phyloP scores from a whole-genome alignment of 371 early-diverging fungal species.

The Mucor irregularis region DNA sequence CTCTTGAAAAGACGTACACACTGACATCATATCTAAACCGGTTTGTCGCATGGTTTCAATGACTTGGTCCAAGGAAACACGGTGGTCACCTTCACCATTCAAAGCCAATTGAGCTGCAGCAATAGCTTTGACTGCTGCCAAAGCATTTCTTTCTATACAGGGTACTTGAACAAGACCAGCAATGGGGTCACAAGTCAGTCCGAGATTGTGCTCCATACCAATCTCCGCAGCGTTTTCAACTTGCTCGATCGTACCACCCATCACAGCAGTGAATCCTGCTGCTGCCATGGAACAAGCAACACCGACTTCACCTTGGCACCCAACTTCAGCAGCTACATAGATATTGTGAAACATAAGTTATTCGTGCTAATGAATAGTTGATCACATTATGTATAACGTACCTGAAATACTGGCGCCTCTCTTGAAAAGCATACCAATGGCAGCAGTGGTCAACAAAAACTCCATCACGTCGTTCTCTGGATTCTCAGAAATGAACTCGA shows the following conservation, averaged over 20 bases:
- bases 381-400: background rate
- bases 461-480: slow-evolving; percentile 88
- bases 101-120: slow-evolving; percentile 93
- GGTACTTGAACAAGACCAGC: slow-evolving; percentile 93
- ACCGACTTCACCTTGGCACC: slow-evolving; percentile 86
- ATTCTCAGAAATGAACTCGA: slow-evolving; percentile 89
- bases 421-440: slow-evolving; percentile 95
- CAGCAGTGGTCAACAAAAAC: slow-evolving; percentile 88
- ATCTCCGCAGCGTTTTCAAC: slow-evolving; percentile 96
- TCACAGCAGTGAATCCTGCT: slow-evolving; percentile 91
- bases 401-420: slow-evolving; percentile 86
- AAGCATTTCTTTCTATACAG: slow-evolving; percentile 94
- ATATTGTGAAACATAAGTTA: too few species aligned
- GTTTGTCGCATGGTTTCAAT: slow-evolving; percentile 97
- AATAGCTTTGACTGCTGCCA: slow-evolving; percentile 94
- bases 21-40: slow-evolving; percentile 87
- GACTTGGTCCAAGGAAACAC: too few species aligned
- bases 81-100: slow-evolving; percentile 86
- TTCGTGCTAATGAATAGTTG: background rate
- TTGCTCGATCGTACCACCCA: slow-evolving; percentile 91
- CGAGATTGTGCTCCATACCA: slow-evolving; percentile 96
- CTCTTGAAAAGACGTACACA: slow-evolving; percentile 93
- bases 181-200: slow-evolving; percentile 89
- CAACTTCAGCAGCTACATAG: slow-evolving; percentile 87
- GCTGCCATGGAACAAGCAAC: slow-evolving; percentile 96